Conservation (phyloP, 1,284 basidiomycete species). For the Coniophora puteana region DNA sequence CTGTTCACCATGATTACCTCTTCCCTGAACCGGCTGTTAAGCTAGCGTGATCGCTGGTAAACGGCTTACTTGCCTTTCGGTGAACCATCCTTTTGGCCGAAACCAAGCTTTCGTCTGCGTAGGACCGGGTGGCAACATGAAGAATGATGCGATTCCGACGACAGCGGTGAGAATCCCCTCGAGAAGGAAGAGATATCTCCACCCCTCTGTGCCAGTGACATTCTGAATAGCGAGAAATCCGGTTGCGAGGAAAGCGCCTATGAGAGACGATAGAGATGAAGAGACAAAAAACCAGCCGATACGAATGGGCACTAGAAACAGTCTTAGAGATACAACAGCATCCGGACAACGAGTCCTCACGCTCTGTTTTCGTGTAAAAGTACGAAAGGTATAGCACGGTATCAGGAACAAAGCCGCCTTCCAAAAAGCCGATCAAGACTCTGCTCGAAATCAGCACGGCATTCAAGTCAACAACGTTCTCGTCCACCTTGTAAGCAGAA, state of each 20-base stretch:
- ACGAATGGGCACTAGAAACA: slow-evolving; percentile 51
- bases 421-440: slow-evolving; percentile 33
- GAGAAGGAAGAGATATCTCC: slow-evolving; percentile 59
- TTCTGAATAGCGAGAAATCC: slow-evolving; percentile 47
- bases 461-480: slow-evolving; percentile 1
- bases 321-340: background rate
- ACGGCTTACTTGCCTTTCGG: slow-evolving; percentile 31
- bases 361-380: slow-evolving; percentile 61
- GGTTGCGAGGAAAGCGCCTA: slow-evolving; percentile 60
- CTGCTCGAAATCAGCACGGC: slow-evolving; percentile 8
- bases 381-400: slow-evolving; percentile 66
- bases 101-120: slow-evolving; percentile 67
- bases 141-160: slow-evolving; percentile 57
- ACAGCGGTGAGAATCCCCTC: slow-evolving; percentile 52
- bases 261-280: slow-evolving; percentile 49
- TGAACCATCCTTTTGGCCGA: slow-evolving; percentile 54
- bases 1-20: slow-evolving; percentile 59
- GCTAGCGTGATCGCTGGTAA: too few species aligned
- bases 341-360: slow-evolving; percentile 22
- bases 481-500: slow-evolving; percentile 47
- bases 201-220: too few species aligned
- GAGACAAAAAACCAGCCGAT: slow-evolving; percentile 68
- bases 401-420: slow-evolving; percentile 57
- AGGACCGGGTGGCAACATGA: slow-evolving; percentile 65
- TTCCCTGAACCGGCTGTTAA: too few species aligned